Base-by-base conservation (phyloP, 495 filamentous ascomycete genomes). In the Mytilinidion resinicola region DNA sequence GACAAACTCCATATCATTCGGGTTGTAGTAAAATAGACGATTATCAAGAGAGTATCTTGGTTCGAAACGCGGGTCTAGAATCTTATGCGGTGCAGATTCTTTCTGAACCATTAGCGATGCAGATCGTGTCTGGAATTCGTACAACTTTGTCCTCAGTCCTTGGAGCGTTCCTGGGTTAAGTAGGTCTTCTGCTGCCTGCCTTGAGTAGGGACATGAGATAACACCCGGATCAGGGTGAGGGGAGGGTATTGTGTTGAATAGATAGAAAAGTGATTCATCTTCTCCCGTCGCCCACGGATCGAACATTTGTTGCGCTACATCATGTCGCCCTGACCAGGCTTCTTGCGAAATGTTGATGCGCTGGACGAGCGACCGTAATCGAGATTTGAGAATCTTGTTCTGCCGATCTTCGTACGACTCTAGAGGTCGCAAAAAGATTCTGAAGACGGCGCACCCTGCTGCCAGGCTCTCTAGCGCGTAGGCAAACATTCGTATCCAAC, bases 101-200 rank as follows among this genome's bases (percentile, higher is more conserved):
- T 86, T 82, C 64, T 95, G 87, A 20, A 96, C 70, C 91, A 97
- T 96, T 35, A 84, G 67, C 8, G 90, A 89, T 10, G 88, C 89
- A 0, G 90, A 91, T 46, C 86, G 81, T 51, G 86, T 78, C 72
- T 97, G 92, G 66, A 95, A 93, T 0, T 79, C 75, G 69, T 91
- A 89, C 0, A 96, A 74, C 1, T 69, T 70, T 0, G 88, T 88
- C 15, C 75, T 85, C 11, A 97, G 75, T 0, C 86, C 86, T 4
- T 30, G 4, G 19, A 65, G 9, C 0, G 51, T 20, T 25, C 52
- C 34, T 35, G 52, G 53, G 56, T 73, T 69, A 4, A 96, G 68
- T 10, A 97, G 66, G 6, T 78, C 77, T 44, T 81, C 67, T 71
- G 92, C 85, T 0, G 86, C 82, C 9, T 79, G 72, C 33, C 73